Conservation (phyloP, 352 stramenopile species). For the Globisporangium orthogonon region DNA sequence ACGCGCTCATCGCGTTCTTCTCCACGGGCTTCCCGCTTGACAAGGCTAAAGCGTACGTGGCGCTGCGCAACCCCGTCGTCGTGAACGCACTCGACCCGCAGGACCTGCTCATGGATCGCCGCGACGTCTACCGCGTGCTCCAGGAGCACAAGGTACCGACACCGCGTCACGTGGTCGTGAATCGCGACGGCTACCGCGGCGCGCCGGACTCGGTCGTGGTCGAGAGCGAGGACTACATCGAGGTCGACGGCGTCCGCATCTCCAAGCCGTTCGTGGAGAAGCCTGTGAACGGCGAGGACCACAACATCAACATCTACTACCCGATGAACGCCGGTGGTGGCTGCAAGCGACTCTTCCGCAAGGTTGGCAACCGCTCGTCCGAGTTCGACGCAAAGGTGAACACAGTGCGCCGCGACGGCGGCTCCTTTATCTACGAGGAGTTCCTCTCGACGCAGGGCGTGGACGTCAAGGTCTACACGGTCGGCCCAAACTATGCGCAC, state of each 20-base stretch:
- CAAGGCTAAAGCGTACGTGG: conserved; percentile 96
- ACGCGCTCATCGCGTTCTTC: conserved; percentile 99
- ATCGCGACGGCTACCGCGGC: conserved; percentile 87
- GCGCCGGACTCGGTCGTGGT: conserved; percentile 27
- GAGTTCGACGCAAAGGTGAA: conserved; percentile 97
- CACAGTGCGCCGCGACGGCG: conserved; percentile 79
- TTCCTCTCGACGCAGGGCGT: conserved; percentile 99
- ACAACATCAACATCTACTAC: conserved; percentile 99
- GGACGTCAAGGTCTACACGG: conserved; percentile 99
- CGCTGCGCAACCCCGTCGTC: conserved; percentile 91
- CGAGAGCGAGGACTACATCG: conserved; percentile 74
- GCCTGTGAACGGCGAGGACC: conserved; percentile 98
- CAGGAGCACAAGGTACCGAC: conserved; percentile 91
- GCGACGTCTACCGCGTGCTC: conserved; percentile 93
- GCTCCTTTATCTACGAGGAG: conserved; percentile 97
- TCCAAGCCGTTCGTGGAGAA: conserved; percentile 99
- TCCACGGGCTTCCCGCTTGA: conserved; percentile 96
- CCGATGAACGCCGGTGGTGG: conserved; percentile 97
- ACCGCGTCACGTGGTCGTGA: conserved; percentile 93
- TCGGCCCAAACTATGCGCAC: conserved; percentile 98
- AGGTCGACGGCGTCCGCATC: conserved; percentile 93
- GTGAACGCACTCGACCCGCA: conserved; percentile 98
- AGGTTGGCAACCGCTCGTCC: conserved; percentile 88
- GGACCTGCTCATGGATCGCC: conserved; percentile 92
- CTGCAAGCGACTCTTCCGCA: conserved; percentile 99